Conservation (phyloP, 208 protist species). For the Sergeia podlipaevii region DNA sequence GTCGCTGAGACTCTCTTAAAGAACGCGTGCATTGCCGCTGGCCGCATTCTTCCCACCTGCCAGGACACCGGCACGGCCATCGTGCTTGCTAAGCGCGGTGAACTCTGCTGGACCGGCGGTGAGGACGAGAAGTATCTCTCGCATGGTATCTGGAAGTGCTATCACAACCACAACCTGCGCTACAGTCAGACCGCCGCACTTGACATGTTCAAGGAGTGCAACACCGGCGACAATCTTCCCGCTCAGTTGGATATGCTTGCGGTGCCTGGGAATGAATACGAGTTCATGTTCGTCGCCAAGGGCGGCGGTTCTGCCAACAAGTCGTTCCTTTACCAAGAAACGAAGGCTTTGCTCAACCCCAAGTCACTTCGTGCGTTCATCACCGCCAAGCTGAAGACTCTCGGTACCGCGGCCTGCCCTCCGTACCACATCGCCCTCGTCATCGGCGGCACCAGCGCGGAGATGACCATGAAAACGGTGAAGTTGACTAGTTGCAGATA, state of each 20-base stretch:
- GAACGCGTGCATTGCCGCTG: conserved; percentile 95
- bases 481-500: conserved; percentile 94
- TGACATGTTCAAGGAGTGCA: conserved; percentile 97
- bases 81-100: conserved; percentile 94
- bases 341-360: conserved; percentile 95
- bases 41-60: conserved; percentile 88
- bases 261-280: conserved; percentile 91
- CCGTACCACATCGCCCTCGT: conserved; percentile 98
- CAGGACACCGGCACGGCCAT: conserved; percentile 98
- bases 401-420: conserved; percentile 97
- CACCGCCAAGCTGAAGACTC: conserved; percentile 92
- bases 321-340: conserved; percentile 97
- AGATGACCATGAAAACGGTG: conserved; percentile 98
- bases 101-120: conserved; percentile 95
- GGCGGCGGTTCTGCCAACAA: conserved; percentile 98
- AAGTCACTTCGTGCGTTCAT: conserved; percentile 92
- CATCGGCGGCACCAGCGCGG: conserved; percentile 95
- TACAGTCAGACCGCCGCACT: conserved; percentile 95
- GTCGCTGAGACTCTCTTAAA: conserved; percentile 95
- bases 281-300: conserved; percentile 98
- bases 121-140: conserved; percentile 95
- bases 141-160: conserved; percentile 95
- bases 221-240: conserved; percentile 97
- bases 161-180: conserved; percentile 94
- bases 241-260: conserved; percentile 97